Base-by-base conservation (phyloP, 352 stramenopile species). In the Phytophthora palmivora region DNA sequence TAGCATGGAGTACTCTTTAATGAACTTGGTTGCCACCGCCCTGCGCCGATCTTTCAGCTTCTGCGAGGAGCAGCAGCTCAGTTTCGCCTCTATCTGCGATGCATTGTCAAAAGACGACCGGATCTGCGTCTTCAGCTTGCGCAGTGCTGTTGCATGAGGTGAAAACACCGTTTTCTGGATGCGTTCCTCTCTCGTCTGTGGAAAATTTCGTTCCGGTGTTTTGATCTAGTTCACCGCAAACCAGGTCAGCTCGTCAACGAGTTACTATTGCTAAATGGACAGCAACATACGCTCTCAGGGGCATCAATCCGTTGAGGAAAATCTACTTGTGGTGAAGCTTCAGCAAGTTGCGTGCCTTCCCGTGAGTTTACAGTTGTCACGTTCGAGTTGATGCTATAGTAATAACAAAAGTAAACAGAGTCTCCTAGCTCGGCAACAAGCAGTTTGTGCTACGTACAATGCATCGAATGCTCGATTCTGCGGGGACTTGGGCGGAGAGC, bases 1-100 rank as follows among this genome's bases (percentile, higher is more conserved):
- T 19, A 93, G 59, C 82, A 94, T 94, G 12, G 78, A 63, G 49
- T 85, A 92, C 46, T 94, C 86, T 51, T 93, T 94, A 55, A 91
- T 87, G 26, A 83, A 75, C 54, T 91, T 94, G 49, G 84, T 64
- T 0, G 82, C 88, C 22, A 91, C 76, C 3, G 80, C 82, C 15
- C 59, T 77, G 36, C 88, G 80, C 7, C 75, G 76, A 11, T 85
- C 70, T 34, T 91, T 89, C 26, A 89, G 58, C 36, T 87, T 90
- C 24, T 82, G 74, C 33, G 74, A 69, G 28, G 79, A 88, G 65
- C 79, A 92, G 56, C 76, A 87, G 32, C 66, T 62, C 6, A 92
- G 63, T 42, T 83, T 87, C 0, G 52, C 28, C 26, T 75, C 65
- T 3, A 92, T 33, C 9, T 89, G 55, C 6, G 66, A 59, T 32